phyloP scores from a whole-genome alignment of 306 rosid species.

The Sicyos baderoa region DNA sequence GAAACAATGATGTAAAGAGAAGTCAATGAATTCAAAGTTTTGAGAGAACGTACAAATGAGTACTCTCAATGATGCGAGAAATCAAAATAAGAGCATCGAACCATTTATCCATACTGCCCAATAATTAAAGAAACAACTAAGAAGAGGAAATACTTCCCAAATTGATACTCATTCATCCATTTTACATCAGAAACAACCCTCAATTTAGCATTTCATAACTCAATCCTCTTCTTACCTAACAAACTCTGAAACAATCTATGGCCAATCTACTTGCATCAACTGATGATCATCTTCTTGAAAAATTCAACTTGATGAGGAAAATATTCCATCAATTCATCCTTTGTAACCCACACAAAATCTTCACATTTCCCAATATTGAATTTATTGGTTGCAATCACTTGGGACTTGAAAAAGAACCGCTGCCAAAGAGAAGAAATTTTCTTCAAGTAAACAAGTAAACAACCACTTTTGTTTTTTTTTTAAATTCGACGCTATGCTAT shows the following conservation, averaged over 20 bases:
- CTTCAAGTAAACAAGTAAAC: neutral
- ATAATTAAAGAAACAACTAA: neutral
- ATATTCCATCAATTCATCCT: constrained; percentile 72
- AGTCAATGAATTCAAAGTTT: neutral
- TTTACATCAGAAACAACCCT: neutral
- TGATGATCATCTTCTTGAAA: constrained; percentile 71
- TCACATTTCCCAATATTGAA: constrained; percentile 44
- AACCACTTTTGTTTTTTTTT: neutral
- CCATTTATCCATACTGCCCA: neutral
- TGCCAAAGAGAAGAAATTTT: constrained; percentile 23
- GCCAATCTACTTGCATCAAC: constrained; percentile 32
- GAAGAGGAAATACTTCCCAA: neutral
- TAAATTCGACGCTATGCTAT: too few species aligned
- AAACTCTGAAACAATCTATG: neutral
- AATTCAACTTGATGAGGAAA: constrained; percentile 73
- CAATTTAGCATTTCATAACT: neutral
- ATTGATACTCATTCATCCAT: neutral
- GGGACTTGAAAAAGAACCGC: constrained; percentile 85
- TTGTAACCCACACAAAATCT: constrained; percentile 86
- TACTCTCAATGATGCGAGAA: neutral
- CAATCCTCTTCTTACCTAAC: neutral
- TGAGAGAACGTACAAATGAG: neutral
- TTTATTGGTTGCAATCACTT: constrained; percentile 70
- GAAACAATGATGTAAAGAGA: neutral
- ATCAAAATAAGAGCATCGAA: neutral